These are phyloP conservation scores for Aspergillus mulundensis DNA, from an alignment of 495 filamentous ascomycete species.

Conservation along the genomic window DNA sequence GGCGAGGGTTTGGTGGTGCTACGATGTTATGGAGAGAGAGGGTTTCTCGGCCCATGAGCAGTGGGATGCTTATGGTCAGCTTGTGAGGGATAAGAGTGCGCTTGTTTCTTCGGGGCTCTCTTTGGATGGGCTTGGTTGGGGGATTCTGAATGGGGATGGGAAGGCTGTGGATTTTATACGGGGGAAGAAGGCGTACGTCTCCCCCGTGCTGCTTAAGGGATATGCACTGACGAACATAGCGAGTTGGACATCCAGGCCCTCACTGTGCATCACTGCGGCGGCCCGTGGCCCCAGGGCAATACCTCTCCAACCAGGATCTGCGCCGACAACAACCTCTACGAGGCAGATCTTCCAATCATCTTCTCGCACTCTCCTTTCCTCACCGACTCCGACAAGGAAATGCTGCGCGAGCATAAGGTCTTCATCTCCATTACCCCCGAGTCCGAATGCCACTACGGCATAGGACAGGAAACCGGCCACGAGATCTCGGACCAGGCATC, in stretches of 20 bases:
- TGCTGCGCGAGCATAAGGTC: not conserved
- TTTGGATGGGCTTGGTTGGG: not conserved
- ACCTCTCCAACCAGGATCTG: not conserved
- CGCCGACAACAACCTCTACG: not conserved
- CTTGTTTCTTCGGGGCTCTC: not conserved
- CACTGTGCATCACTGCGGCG: slow-evolving; percentile 1
- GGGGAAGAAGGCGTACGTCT: not conserved
- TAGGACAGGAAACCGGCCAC: not conserved
- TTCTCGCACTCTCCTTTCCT: slow-evolving; percentile 2
- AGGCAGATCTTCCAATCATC: not conserved
- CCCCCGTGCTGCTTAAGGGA: not conserved
- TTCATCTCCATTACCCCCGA: slow-evolving; percentile 8
- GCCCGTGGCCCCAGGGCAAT: slow-evolving; percentile 1
- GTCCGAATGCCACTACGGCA: slow-evolving; percentile 7
- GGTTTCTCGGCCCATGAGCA: not conserved
- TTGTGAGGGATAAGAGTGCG: not conserved
- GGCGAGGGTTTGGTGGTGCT: slow-evolving; percentile 6
- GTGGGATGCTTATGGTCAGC: not conserved
- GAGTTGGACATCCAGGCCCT: not conserved
- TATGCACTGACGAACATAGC: not conserved
- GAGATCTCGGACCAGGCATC: slow-evolving; percentile 1
- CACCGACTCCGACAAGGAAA: not conserved
- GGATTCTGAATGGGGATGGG: not conserved
- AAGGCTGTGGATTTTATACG: not conserved
- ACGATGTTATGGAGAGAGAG: not conserved